Evolutionary conservation across 176 grass and related monocot genomes (phyloP).

Genomic region (Canna indica): DNA sequence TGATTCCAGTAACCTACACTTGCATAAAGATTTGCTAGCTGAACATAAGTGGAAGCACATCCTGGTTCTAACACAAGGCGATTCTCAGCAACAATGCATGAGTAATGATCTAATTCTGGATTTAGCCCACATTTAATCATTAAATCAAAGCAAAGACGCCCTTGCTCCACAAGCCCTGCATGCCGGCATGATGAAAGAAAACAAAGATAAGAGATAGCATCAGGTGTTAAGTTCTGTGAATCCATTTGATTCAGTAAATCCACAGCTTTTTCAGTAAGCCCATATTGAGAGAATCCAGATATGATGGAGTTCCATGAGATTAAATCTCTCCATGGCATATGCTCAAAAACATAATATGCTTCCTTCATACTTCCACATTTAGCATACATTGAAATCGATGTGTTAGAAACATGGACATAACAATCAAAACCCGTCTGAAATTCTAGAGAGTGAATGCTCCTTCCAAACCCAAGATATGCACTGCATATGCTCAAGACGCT

Average conservation of each 20-base stretch:
- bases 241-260: slow-evolving; percentile 23
- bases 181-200: slow-evolving; percentile 28
- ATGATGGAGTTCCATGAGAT: slow-evolving; percentile 10
- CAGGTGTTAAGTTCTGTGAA: slow-evolving; percentile 1
- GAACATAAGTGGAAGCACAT: slow-evolving; percentile 14
- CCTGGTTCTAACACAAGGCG: slow-evolving; percentile 6
- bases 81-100: slow-evolving; percentile 19
- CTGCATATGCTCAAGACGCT: slow-evolving; percentile 38
- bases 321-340: slow-evolving; percentile 15
- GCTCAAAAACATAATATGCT: slow-evolving; percentile 11
- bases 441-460: slow-evolving; percentile 38
- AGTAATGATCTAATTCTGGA: slow-evolving; percentile 25
- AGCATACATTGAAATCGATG: slow-evolving; percentile 30
- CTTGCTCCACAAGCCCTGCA: slow-evolving; percentile 22
- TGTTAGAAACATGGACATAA: slow-evolving; percentile 44
- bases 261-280: slow-evolving; percentile 6
- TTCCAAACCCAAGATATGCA: slow-evolving; percentile 45
- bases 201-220: slow-evolving; percentile 21
- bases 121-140: slow-evolving; percentile 20
- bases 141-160: slow-evolving; percentile 10
- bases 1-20: slow-evolving; percentile 16
- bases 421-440: slow-evolving; percentile 48
- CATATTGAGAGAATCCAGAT: slow-evolving; percentile 23
- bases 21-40: slow-evolving; percentile 20
- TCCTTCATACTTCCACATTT: slow-evolving; percentile 17